phyloP scores from a whole-genome alignment of 2,329 filamentous ascomycete genomes.

The Madurella mycetomatis region DNA sequence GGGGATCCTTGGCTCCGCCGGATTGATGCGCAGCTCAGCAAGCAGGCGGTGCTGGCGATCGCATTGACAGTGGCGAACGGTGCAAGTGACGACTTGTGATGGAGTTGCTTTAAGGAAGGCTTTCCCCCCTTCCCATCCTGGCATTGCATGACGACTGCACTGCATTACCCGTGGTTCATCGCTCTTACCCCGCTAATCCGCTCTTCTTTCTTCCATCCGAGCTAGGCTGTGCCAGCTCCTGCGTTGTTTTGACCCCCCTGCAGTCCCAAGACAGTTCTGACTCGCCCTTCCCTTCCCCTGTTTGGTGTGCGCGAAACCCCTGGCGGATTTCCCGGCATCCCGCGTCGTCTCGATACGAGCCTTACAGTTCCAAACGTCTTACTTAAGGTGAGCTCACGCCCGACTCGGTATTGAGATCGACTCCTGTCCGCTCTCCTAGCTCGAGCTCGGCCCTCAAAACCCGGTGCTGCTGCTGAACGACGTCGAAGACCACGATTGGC shows the following conservation, averaged over 20 bases:
- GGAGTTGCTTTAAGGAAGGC: slow-evolving; percentile 2
- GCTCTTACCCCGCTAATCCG: not conserved
- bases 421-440: slow-evolving; percentile 3
- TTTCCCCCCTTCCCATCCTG: slow-evolving; percentile 1
- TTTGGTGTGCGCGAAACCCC: slow-evolving; percentile 8
- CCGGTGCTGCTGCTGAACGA: slow-evolving; percentile 8
- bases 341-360: slow-evolving; percentile 8
- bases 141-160: slow-evolving; percentile 11
- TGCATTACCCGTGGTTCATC: slow-evolving; percentile 2
- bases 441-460: slow-evolving; percentile 7
- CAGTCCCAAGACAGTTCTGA: slow-evolving; percentile 5
- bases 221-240: slow-evolving; percentile 20
- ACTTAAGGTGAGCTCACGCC: slow-evolving; percentile 15
- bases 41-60: slow-evolving; percentile 11
- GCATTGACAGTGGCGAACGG: slow-evolving; percentile 1
- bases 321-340: slow-evolving; percentile 2
- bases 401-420: not conserved
- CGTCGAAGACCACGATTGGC: slow-evolving; percentile 3
- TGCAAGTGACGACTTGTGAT: not conserved
- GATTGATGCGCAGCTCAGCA: slow-evolving; percentile 18
- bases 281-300: slow-evolving; percentile 6
- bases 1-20: not conserved
- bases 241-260: slow-evolving; percentile 7
- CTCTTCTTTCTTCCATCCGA: slow-evolving; percentile 1
- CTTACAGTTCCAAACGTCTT: not conserved